Conservation (phyloP, 2,329 filamentous ascomycete species). For the Aspergillus chevalieri region DNA sequence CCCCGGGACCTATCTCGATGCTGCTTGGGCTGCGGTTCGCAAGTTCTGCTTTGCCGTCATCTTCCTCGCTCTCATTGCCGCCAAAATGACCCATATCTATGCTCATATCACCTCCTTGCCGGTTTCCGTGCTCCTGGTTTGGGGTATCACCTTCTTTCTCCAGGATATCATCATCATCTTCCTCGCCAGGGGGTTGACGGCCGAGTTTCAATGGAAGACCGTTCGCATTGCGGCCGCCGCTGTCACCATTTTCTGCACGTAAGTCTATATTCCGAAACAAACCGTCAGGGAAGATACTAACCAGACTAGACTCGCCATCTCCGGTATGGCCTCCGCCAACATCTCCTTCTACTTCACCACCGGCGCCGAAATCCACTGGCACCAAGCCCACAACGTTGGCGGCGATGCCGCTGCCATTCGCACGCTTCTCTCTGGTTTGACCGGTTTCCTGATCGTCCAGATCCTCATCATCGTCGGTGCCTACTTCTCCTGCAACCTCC, state of each 20-base stretch:
- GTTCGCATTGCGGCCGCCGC: conserved; percentile 14
- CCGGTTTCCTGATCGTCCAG: conserved; percentile 27
- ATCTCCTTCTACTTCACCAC: conserved; percentile 29
- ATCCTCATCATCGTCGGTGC: conserved; percentile 19
- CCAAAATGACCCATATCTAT: conserved; percentile 23
- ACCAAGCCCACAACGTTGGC: conserved; percentile 27
- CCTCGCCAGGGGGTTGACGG: conserved; percentile 16
- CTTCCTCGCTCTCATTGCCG: conserved; percentile 20
- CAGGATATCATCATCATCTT: conserved; percentile 24
- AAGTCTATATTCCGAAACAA: neutral
- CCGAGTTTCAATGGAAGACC: conserved; percentile 16
- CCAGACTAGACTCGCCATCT: conserved; percentile 16
- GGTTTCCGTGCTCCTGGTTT: conserved; percentile 15
- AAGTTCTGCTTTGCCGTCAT: conserved; percentile 26
- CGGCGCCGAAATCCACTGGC: conserved; percentile 33
- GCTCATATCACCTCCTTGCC: conserved; percentile 23
- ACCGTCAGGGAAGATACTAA: too few relatives aligned
- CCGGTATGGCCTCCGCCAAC: conserved; percentile 28
- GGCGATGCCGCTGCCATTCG: conserved; percentile 27
- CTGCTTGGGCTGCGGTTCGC: conserved; percentile 22
- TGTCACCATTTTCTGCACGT: conserved; percentile 24
- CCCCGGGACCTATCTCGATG: conserved; percentile 11
- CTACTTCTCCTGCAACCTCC: conserved; percentile 17
- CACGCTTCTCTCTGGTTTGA: conserved; percentile 27
- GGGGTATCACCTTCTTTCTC: conserved; percentile 25